Conservation (phyloP, 2,329 filamentous ascomycete species). For the Botrytis fabae region DNA sequence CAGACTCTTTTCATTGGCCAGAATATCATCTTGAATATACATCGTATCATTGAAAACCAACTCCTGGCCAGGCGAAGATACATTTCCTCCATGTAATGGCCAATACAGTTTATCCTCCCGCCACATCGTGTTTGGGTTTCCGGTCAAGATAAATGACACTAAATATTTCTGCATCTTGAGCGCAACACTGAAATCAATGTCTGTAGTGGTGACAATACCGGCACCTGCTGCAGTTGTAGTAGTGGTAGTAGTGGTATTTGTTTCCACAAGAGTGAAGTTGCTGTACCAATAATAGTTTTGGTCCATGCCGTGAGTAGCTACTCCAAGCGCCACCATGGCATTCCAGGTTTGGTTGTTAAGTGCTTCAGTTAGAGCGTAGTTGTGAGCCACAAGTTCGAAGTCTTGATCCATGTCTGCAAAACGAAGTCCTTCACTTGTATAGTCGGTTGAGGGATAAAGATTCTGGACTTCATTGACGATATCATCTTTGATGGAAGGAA, state of each 20-base stretch:
- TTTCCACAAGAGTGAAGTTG: conserved; percentile 34
- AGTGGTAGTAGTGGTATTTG: conserved; percentile 25
- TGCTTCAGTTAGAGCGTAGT: conserved; percentile 42
- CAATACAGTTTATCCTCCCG: conserved; percentile 6
- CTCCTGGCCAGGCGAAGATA: not conserved
- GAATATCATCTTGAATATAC: conserved; percentile 7
- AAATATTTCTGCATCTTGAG: conserved; percentile 44
- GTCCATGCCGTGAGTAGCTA: conserved; percentile 43
- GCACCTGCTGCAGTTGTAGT: conserved; percentile 24
- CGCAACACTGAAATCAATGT: conserved; percentile 36
- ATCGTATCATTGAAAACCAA: conserved; percentile 3
- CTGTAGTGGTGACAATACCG: conserved; percentile 31
- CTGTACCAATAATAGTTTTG: conserved; percentile 43
- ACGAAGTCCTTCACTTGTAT: conserved; percentile 41
- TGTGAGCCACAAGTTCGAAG: conserved; percentile 42
- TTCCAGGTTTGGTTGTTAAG: conserved; percentile 44
- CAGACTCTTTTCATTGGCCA: not conserved
- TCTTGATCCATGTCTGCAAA: conserved; percentile 44
- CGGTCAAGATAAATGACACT: conserved; percentile 40
- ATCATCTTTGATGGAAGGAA: conserved; percentile 42
- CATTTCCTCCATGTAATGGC: conserved; percentile 1
- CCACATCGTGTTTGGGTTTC: conserved; percentile 32
- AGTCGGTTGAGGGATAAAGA: conserved; percentile 41
- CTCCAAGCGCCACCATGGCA: conserved; percentile 39
- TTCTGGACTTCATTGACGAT: conserved; percentile 39